phyloP scores from a whole-genome alignment of 2,329 filamentous ascomycete genomes.

The Sclerotinia trifoliorum region DNA sequence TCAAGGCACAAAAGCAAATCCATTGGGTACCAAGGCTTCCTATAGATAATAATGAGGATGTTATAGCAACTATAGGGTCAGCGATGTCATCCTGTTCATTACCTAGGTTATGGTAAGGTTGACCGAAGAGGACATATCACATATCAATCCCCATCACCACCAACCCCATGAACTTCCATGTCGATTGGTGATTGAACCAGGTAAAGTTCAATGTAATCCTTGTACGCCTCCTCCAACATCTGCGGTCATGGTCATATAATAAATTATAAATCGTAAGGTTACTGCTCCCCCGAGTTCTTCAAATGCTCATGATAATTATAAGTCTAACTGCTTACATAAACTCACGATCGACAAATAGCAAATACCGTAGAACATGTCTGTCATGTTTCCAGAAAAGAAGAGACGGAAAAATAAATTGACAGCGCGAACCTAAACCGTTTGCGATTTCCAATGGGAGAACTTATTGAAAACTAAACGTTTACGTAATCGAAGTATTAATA shows the following conservation, averaged over 20 bases:
- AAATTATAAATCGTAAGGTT: no score
- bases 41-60: neutral
- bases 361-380: neutral
- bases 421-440: neutral
- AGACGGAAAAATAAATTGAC: neutral
- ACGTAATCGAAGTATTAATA: neutral
- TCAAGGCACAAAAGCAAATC: neutral
- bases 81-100: no score
- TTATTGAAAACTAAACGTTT: neutral
- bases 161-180: neutral
- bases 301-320: neutral
- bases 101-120: no score
- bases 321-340: no score
- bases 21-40: neutral
- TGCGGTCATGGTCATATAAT: neutral
- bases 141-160: neutral
- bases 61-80: no score
- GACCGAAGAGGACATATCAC: neutral
- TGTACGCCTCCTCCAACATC: neutral
- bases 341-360: neutral
- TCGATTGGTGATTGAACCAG: neutral
- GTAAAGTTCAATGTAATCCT: neutral
- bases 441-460: neutral
- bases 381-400: neutral
- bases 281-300: neutral